phyloP scores from a whole-genome alignment of 2,329 filamentous ascomycete species.

The Hypoxylon sp. region DNA sequence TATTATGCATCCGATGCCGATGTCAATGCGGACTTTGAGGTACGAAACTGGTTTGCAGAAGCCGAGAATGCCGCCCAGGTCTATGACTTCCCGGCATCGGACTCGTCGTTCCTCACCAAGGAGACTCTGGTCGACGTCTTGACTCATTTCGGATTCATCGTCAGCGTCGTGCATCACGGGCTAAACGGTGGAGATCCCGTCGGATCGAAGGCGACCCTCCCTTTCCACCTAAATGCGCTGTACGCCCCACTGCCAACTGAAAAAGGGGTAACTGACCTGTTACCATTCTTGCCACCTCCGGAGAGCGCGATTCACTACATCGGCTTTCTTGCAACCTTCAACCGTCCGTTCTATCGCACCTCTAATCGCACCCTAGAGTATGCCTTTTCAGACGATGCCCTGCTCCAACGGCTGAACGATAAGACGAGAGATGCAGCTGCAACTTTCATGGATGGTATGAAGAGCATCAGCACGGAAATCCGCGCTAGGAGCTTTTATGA shows the following conservation, averaged over 20 bases:
- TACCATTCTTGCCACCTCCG: slow-evolving; percentile 7
- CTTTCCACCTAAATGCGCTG: slow-evolving; percentile 15
- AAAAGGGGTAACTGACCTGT: slow-evolving; percentile 15
- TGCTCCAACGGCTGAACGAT: background rate
- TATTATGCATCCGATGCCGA: background rate
- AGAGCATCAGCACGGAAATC: background rate
- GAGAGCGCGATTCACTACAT: background rate
- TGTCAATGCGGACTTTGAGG: background rate
- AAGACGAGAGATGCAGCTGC: background rate
- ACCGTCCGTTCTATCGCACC: background rate
- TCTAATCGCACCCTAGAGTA: background rate
- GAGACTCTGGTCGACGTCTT: slow-evolving; percentile 16
- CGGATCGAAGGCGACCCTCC: slow-evolving; percentile 11
- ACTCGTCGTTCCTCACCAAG: background rate
- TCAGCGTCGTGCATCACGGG: slow-evolving; percentile 14
- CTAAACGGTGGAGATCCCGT: slow-evolving; percentile 12
- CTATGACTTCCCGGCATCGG: background rate
- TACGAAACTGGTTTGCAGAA: background rate
- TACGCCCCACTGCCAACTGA: slow-evolving; percentile 14
- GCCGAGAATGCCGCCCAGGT: background rate
- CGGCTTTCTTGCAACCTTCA: background rate
- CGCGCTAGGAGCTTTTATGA: background rate
- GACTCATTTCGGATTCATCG: slow-evolving; percentile 16
- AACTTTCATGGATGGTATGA: background rate
- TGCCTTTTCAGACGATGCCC: background rate